phyloP scores from a whole-genome alignment of 768 basidiomycete genomes.

The Agaricus sinodeliciosus region DNA sequence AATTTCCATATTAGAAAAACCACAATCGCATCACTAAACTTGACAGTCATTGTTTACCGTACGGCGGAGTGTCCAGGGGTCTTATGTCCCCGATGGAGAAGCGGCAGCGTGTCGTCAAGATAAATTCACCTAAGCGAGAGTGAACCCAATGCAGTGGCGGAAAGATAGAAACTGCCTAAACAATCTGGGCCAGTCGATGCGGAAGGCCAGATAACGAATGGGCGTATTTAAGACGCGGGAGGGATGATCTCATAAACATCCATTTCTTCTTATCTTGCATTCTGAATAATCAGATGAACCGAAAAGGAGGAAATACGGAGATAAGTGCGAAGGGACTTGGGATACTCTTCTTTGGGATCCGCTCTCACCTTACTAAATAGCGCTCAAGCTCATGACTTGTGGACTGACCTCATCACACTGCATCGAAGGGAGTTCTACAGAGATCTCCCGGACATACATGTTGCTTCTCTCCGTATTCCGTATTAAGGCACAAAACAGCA shows the following conservation, averaged over 20 bases:
- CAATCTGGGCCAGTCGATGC: neutral
- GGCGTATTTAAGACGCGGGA: neutral
- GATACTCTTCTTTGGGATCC: neutral
- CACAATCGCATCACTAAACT: too few relatives aligned
- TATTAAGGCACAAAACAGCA: neutral
- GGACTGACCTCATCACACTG: neutral
- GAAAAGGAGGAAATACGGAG: constrained; percentile 7
- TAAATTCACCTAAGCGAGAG: neutral
- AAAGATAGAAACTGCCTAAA: neutral
- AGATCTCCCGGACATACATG: neutral
- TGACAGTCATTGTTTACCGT: too few relatives aligned
- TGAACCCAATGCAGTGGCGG: neutral
- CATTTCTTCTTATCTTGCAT: neutral
- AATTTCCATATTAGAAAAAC: too few relatives aligned
- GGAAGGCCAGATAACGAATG: neutral
- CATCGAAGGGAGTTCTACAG: neutral
- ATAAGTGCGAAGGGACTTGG: constrained; percentile 5
- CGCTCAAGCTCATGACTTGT: neutral
- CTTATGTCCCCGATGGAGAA: neutral
- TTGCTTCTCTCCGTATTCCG: neutral
- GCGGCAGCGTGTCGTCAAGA: neutral
- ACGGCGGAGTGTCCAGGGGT: constrained; percentile 2
- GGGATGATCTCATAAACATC: neutral
- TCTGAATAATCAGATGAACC: neutral
- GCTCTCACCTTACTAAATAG: neutral